Percentiles rank a stretch among this genome's conserved stretches.
These are phyloP conservation scores for Candida golubevii DNA, from an alignment of 805 yeast genomes.

Conservation along the genomic window DNA sequence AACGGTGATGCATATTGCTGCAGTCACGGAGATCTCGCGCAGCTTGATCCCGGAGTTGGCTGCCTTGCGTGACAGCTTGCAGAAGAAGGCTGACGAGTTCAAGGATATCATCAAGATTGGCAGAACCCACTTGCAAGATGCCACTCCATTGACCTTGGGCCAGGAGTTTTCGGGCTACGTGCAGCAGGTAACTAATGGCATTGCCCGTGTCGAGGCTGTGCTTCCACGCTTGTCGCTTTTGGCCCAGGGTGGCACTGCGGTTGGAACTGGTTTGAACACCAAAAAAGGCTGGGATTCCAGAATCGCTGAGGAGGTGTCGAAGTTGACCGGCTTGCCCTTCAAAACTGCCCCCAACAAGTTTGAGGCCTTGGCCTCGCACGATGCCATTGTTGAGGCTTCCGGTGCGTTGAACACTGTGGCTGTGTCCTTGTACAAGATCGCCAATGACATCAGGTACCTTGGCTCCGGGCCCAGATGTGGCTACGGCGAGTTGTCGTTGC, in stretches of 20 bases:
- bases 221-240: constrained; percentile 73
- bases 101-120: constrained; percentile 92
- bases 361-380: constrained; percentile 98
- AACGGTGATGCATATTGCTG: constrained; percentile 99
- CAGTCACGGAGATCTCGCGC: constrained; percentile 80
- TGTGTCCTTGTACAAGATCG: constrained; percentile 89
- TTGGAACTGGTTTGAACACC: constrained; percentile 97
- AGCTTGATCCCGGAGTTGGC: constrained; percentile 77
- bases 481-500: constrained; percentile 90
- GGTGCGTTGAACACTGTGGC: constrained; percentile 97
- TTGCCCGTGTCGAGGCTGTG: constrained; percentile 73
- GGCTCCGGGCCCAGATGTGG: constrained; percentile 99
- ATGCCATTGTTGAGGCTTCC: constrained; percentile 95
- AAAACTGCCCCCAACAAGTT: constrained; percentile 97
- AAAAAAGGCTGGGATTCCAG: constrained; percentile 81
- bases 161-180: constrained; percentile 98
- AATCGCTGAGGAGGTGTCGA: constrained; percentile 81
- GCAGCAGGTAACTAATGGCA: constrained; percentile 88
- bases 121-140: constrained; percentile 98
- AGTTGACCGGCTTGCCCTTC: constrained; percentile 84
- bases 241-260: constrained; percentile 99
- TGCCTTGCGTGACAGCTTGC: constrained; percentile 72
- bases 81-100: constrained; percentile 78
- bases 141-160: constrained; percentile 95
- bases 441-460: constrained; percentile 95